Evolutionary conservation across 2,329 filamentous ascomycete genomes (phyloP), one percentile per base, ranked within the genome.

Genomic region (Aspergillus sp.): DNA sequence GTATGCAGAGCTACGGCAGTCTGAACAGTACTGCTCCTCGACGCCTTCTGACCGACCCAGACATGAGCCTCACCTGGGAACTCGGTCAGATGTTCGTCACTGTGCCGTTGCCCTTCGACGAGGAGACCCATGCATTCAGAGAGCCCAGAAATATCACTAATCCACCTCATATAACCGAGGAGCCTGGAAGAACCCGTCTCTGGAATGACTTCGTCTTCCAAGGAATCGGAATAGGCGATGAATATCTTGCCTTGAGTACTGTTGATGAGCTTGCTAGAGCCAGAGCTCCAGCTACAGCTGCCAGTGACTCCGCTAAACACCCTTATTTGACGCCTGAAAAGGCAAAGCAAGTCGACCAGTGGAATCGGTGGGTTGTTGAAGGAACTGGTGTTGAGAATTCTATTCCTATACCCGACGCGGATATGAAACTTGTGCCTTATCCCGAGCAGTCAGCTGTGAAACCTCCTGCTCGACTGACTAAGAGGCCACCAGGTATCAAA

Each of bases 181-280:
- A 66, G 17, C 57, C 67, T 23, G 69, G 66, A 13, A 57, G 58
- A 10, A 73, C 74, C 5, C 69, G 64, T 8, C 59, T 75, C 15
- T 77, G 75, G 75, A 63, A 63, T 23, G 63, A 69, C 54, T 72
- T 69, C 54, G 65, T 63, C 8, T 76, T 73, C 54, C 59, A 65
- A 23, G 68, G 70, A 52, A 62, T 77, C n/a, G 75, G 75, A 8
- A 66, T 70, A 27, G 63, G 63, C 6, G 64, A 64, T 7, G 68
- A 69, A 21, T 66, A 66, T 25, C 49, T 62, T 23, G 59, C 60
- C 2, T 36, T 68, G 41, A 63, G 61, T 3, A 51, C 62, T 3
- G 53, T 55, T n/a, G 51, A 53, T 2, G 65, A 68, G 39, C 67
- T 54, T n/a, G 60, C 55, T 17, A 36, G 55, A 8, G 36, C 57